Evolutionary conservation across 805 yeast species (phyloP), one percentile per base, ranked within the genome.

Genomic region (Saturnispora dispora): DNA sequence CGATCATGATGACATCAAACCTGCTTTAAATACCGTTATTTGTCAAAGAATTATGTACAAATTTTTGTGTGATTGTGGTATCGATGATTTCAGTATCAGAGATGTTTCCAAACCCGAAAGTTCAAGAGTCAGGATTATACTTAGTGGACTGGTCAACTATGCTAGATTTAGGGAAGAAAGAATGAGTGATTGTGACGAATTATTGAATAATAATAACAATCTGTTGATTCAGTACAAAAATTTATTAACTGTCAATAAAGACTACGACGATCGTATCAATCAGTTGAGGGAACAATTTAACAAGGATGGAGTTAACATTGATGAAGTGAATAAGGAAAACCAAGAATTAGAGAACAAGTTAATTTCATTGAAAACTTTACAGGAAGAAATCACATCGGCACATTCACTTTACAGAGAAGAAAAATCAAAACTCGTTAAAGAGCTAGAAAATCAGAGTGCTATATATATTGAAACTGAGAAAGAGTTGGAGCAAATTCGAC

Each of bases 61-160:
- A 60, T 85, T 87, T 63, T 72, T 87, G 56, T 73, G 74, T 44
- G 82, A 77, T 52, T 82, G 91, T 61, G 96, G 96, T 0, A 77
- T 89, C 2, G 73, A 78, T 52, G 96, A 89, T 64, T 85, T 88
- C 61, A 77, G 81, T 42, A 71, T 88, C 47, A 72, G 78, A 68
- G 96, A 89, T 67, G 70, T 89, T 30, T 72, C 78, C 53, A 81
- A 80, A 57, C 96, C 96, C 0, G 96, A 88, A n/a, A 71, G 85
- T 0, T 66, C 64, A 37, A 71, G 95, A 52, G 72, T 79, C 1
- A 70, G 81, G 55, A 70, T 91, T 45, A 72, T 88, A 20, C 65
- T 88, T 27, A 87, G 95, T 62, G 93, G 93, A 0, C 81, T 88
- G 47, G 85, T 88, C 22, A 89, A 89, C 63, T 89, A 79, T 71